These are phyloP conservation scores for Penicillium psychrosexuale DNA, from an alignment of 2,329 filamentous ascomycete genomes.

Conservation along the genomic window DNA sequence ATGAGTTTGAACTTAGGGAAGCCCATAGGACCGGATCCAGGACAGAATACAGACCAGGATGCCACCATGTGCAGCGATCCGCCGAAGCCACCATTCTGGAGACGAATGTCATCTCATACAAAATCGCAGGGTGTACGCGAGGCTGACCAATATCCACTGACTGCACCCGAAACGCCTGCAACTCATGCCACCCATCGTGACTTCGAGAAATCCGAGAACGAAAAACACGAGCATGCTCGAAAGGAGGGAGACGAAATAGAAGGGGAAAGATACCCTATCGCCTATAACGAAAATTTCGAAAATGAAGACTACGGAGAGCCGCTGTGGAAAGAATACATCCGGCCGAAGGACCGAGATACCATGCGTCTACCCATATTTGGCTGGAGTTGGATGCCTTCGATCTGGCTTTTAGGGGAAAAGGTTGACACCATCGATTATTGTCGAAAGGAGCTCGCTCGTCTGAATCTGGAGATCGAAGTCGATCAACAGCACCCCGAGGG, in stretches of 20 bases:
- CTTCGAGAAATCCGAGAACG: conserved; percentile 7
- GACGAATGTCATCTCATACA: conserved; percentile 31
- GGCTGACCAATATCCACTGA: conserved; percentile 38
- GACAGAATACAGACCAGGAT: not conserved
- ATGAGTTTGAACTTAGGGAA: not conserved
- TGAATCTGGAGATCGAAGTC: conserved; percentile 87
- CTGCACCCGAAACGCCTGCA: conserved; percentile 30
- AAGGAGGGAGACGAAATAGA: conserved; percentile 27
- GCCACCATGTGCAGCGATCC: conserved; percentile 6
- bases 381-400: conserved; percentile 67
- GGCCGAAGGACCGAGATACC: conserved; percentile 76
- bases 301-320: conserved; percentile 63
- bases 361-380: conserved; percentile 68
- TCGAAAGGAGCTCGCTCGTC: conserved; percentile 75
- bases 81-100: conserved; percentile 35
- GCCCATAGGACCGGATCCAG: not conserved
- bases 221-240: conserved; percentile 13
- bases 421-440: conserved; percentile 94
- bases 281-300: conserved; percentile 61
- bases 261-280: conserved; percentile 56
- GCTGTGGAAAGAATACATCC: conserved; percentile 79
- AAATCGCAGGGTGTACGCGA: conserved; percentile 25
- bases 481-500: conserved; percentile 83
- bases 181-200: not conserved
- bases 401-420: conserved; percentile 81